Conservation (phyloP, 306 rosid genomes). For the Prinsepia uniflora region DNA sequence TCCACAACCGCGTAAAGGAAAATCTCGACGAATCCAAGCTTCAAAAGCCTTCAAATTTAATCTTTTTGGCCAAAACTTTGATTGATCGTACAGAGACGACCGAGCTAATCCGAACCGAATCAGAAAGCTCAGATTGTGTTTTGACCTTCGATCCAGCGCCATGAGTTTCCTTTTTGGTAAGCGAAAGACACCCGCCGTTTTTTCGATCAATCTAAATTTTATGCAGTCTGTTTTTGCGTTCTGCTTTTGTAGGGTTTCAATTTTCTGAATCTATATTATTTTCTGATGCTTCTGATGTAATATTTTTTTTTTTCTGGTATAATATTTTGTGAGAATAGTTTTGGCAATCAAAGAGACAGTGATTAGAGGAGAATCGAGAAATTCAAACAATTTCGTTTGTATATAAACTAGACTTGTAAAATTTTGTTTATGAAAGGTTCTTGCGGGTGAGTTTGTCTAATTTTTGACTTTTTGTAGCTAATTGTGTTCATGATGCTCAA, state of each 20-base stretch:
- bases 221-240: not conserved
- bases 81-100: not conserved
- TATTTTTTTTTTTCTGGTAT: not conserved
- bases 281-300: not conserved
- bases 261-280: not conserved
- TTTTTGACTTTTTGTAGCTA: not conserved
- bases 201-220: not conserved
- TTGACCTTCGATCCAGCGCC: conserved; percentile 33
- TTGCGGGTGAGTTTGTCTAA: not conserved
- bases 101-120: conserved; percentile 17
- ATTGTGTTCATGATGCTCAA: not conserved
- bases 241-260: not conserved
- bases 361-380: not conserved
- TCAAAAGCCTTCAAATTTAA: not conserved
- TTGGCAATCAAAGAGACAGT: not conserved
- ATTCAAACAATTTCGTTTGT: not conserved
- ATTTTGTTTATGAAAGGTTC: not conserved
- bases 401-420: not conserved
- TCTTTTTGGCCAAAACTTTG: not conserved
- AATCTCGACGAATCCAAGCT: not conserved
- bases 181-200: conserved; percentile 94
- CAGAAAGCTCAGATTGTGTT: not conserved
- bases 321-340: not conserved
- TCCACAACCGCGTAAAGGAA: conserved; percentile 11
- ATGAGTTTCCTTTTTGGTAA: conserved; percentile 95